These are phyloP conservation scores for Nemania serpens DNA, from an alignment of 2,329 filamentous ascomycete species.

Conservation along the genomic window DNA sequence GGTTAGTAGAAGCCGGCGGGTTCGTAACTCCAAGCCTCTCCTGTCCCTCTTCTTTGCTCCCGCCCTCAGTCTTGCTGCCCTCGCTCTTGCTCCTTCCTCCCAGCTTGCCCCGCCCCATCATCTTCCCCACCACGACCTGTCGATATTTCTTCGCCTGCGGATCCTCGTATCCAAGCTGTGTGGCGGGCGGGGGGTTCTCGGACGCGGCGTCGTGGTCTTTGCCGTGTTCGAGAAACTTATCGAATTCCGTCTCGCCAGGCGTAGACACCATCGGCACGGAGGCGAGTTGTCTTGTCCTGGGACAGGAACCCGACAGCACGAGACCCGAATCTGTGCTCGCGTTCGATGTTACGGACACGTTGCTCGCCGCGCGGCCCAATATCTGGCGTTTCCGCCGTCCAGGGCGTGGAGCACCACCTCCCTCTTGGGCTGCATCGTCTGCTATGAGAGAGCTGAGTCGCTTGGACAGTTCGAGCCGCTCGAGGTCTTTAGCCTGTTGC, in stretches of 20 bases:
- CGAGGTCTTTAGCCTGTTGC: constrained; percentile 26
- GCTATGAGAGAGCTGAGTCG: constrained; percentile 36
- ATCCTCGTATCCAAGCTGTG: constrained; percentile 60
- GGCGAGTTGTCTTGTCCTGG: constrained; percentile 14
- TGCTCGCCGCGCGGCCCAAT: constrained; percentile 63
- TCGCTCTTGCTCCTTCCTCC: neutral
- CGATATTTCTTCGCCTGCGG: constrained; percentile 50
- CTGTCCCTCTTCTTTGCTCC: neutral
- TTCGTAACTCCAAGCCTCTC: constrained; percentile 19
- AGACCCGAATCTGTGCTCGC: constrained; percentile 49
- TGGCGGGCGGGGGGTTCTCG: constrained; percentile 47
- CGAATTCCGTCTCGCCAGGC: constrained; percentile 13
- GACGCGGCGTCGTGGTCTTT: constrained; percentile 18
- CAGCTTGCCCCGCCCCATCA: constrained; percentile 23
- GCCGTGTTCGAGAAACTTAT: constrained; percentile 30
- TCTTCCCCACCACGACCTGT: constrained; percentile 34
- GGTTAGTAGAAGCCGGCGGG: neutral
- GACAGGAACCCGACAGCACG: constrained; percentile 1
- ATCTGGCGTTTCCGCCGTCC: constrained; percentile 52
- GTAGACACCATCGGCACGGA: neutral
- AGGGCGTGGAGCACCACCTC: constrained; percentile 24
- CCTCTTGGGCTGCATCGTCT: constrained; percentile 19
- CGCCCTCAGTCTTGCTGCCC: neutral
- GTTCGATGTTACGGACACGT: constrained; percentile 57
- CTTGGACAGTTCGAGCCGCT: constrained; percentile 37